Evolutionary conservation across 352 stramenopile genomes (phyloP), one percentile per base, ranked within the genome.

Genomic region (Phytophthora colocasiae): DNA sequence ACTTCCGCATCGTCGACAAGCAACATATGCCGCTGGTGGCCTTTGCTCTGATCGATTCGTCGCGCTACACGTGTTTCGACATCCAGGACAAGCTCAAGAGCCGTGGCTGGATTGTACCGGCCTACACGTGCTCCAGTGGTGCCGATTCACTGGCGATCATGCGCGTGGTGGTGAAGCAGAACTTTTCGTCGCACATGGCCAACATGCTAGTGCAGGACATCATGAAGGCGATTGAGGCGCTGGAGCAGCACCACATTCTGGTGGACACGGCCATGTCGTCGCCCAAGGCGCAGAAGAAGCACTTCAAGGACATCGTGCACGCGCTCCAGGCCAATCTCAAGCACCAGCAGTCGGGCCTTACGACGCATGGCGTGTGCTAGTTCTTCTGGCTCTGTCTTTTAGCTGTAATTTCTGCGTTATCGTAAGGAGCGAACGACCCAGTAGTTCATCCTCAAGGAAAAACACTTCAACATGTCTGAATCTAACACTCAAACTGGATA

Each of bases 91-190:
- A 90, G 55, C 80, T 97, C 44, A 90, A 83, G 61, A 90, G 80
- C 43, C 83, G 88, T 38, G 88, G 90, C 0, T 97, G 91, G 91
- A 97, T 96, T 64, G 83, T 97, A 14, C 91, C 91, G 10, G 91
- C 91, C 22, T 97, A 97, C 78, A 95, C 87, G 53, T 96, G 88
- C 73, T 92, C 87, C 19, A 78, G 75, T 12, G 90, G 88, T 15
- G 90, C 90, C 40, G 84, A 97, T 63, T 83, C 81, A 50, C 71
- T 97, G 32, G 75, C 85, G 45, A 96, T 97, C 78, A 97, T 97
- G 90, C 88, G 90, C 59, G 88, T 95, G 24, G 90, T 97, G 14
- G 87, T 96, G 52, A 97, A 96, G 74, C 90, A 97, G 71, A 97
- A 97, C 66, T 94, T 97, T 40, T 85, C 85, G 24, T 90, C 85